These are phyloP conservation scores for Camelina neglecta DNA, from an alignment of 345 rosid species.

Conservation along the genomic window DNA sequence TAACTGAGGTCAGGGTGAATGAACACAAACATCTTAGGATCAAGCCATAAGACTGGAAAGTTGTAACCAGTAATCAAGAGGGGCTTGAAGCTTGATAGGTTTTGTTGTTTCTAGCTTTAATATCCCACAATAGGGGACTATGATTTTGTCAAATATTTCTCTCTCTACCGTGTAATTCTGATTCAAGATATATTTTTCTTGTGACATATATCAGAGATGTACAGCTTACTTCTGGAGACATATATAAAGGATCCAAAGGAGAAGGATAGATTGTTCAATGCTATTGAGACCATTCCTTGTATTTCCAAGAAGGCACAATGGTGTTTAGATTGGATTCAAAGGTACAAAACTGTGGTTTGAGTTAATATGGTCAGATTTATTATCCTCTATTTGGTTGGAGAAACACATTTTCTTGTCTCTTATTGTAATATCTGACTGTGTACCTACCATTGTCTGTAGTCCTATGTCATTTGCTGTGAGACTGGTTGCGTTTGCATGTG, in stretches of 20 bases:
- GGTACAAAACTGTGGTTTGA: conserved; percentile 44
- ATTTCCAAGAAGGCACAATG: conserved; percentile 80
- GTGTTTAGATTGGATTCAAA: conserved; percentile 84
- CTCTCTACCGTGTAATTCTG: conserved; percentile 12
- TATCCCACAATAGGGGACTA: background rate
- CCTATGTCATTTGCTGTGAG: conserved; percentile 76
- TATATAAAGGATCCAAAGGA: conserved; percentile 80
- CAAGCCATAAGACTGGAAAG: background rate
- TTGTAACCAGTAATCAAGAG: background rate
- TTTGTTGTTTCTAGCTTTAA: background rate
- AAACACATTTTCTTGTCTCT: background rate
- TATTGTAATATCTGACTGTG: background rate
- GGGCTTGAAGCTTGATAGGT: conserved; percentile 2
- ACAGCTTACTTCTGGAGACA: conserved; percentile 91
- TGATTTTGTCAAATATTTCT: conserved; percentile 2
- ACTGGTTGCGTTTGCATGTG: conserved; percentile 86
- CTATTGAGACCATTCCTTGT: conserved; percentile 81
- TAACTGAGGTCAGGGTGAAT: background rate
- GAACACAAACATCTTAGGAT: conserved; percentile 9
- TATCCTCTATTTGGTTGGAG: conserved; percentile 3
- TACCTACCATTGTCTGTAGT: conserved; percentile 48
- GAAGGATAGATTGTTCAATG: conserved; percentile 85
- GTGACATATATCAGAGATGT: conserved; percentile 65
- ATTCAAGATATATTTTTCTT: conserved; percentile 23
- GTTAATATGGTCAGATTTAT: background rate